These are phyloP conservation scores for Dactylis glomerata DNA, from an alignment of 176 grass and related monocot genomes.

Conservation along the genomic window DNA sequence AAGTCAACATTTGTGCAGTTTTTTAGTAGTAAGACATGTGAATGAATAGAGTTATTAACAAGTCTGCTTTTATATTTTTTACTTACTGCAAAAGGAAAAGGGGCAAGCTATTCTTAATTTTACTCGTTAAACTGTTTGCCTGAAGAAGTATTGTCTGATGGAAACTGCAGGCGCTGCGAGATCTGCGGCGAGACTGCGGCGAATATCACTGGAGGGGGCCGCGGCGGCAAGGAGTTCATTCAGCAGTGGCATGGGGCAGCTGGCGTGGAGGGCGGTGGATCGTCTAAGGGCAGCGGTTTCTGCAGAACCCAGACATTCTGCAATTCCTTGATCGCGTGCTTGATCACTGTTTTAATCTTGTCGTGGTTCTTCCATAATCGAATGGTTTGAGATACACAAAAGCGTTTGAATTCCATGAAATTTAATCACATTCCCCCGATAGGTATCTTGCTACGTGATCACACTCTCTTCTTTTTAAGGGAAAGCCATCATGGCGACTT, in stretches of 20 bases:
- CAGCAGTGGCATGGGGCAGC: slow-evolving; percentile 18
- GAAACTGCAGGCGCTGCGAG: slow-evolving; percentile 33
- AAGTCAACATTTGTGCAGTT: too few relatives aligned
- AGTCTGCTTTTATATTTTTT: too few relatives aligned
- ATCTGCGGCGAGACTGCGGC: slow-evolving; percentile 36
- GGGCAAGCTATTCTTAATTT: not conserved
- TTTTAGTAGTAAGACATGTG: too few relatives aligned
- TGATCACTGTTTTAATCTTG: slow-evolving; percentile 18
- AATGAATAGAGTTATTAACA: too few relatives aligned
- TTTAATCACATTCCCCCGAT: not conserved
- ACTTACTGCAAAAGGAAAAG: too few relatives aligned
- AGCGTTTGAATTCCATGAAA: not conserved
- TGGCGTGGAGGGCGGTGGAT: not conserved
- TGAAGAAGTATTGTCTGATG: not conserved
- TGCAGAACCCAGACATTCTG: slow-evolving; percentile 29
- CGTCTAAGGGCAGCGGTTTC: slow-evolving; percentile 28
- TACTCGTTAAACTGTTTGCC: not conserved
- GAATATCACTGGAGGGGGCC: slow-evolving; percentile 18
- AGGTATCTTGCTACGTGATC: not conserved
- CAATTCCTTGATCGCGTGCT: slow-evolving; percentile 8
- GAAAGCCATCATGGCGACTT: too few relatives aligned
- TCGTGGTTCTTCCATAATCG: slow-evolving; percentile 34
- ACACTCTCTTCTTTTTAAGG: not conserved
- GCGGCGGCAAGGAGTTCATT: slow-evolving; percentile 36
- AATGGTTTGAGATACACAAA: slow-evolving; percentile 1